Evolutionary conservation across 1,284 basidiomycete species (phyloP), one percentile per base, ranked within the genome.

Genomic region (Agaricales sp.): DNA sequence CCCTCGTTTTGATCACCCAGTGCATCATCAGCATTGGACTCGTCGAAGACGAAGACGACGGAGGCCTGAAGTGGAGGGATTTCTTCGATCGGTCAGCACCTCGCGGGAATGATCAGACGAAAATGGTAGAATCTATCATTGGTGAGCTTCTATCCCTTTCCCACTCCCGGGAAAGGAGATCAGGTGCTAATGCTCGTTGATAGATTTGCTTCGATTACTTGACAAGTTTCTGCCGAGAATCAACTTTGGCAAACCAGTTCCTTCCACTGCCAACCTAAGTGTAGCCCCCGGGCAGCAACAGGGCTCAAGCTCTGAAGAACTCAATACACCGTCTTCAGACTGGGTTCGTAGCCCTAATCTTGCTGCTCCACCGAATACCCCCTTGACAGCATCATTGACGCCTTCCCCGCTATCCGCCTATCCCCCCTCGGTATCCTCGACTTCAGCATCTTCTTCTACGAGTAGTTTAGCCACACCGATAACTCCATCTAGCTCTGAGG

Each of bases 171-270:
- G n/a, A n/a, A n/a, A n/a, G n/a, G n/a, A n/a, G n/a, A n/a, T n/a
- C n/a, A n/a, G n/a, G n/a, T n/a, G n/a, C 54, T 49, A 52, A 53
- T 39, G 51, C 52, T 51, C 54, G 37, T 19, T 49, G 24, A 24
- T 57, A 90, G 87, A 82, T 53, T 68, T 87, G 1, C 72, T 93
- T 2, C 73, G 75, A 3, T 66, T 81, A 18, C 67, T 92, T 12
- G 81, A 92, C 61, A 52, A 65, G 14, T 87, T 92, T 59, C 73
- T 92, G 25, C 90, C 90, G 3, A 78, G 87, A 4, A 83, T 92
- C 54, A 82, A 78, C 59, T 82, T 82, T 62, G 85, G 81, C 48
- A 81, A 75, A 61, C 69, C 73, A 1, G 73, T 80, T 13, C 11
- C 46, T 53, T 41, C 51, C 61, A 23, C 57, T 63, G 12, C 24